Conservation (phyloP, 2,329 filamentous ascomycete species). For the Podosphaera fusca region DNA sequence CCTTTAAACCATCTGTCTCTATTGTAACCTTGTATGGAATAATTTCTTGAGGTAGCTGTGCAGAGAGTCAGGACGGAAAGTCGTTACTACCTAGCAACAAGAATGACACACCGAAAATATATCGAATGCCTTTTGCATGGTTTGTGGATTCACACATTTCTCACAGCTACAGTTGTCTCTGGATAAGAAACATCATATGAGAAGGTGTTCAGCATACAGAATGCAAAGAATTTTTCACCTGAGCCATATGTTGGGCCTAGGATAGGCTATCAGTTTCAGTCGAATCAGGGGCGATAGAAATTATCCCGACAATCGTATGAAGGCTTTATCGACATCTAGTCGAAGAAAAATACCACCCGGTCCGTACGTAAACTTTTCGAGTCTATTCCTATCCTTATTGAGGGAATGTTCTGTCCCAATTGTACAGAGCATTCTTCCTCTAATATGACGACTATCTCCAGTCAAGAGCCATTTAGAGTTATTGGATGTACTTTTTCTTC, state of each 20-base stretch:
- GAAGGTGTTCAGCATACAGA: background rate
- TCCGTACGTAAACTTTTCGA: background rate
- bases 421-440: too few species aligned
- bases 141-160: conserved; percentile 43
- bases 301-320: background rate
- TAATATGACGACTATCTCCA: too few species aligned
- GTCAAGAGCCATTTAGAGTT: too few species aligned
- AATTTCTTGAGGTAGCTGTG: conserved; percentile 26
- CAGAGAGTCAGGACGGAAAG: conserved; percentile 4
- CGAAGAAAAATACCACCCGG: background rate
- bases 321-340: background rate
- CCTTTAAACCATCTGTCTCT: conserved; percentile 19
- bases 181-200: background rate
- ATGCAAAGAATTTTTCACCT: background rate
- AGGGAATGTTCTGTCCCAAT: too few species aligned
- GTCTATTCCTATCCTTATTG: background rate
- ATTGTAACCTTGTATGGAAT: conserved; percentile 12
- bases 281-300: background rate
- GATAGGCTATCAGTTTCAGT: background rate
- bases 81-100: background rate
- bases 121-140: conserved; percentile 43
- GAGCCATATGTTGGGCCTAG: background rate
- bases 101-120: conserved; percentile 35
- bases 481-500: too few species aligned
- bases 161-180: conserved; percentile 51